Conservation (phyloP, 768 basidiomycete species). For the Kwoniella dendrophila region DNA sequence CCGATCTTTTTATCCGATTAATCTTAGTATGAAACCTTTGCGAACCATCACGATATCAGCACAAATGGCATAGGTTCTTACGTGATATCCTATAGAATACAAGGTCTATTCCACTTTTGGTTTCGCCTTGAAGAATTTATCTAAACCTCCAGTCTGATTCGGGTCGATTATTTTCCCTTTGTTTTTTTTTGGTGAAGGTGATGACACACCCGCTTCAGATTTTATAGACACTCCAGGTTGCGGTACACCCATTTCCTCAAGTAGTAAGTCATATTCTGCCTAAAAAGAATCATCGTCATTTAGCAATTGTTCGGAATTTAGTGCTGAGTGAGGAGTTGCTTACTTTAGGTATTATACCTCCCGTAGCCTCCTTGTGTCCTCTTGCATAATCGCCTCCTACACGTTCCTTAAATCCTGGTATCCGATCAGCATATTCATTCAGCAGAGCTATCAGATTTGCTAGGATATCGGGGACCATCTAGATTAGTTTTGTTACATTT, state of each 20-base stretch:
- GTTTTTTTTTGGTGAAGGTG: slow-evolving; percentile 18
- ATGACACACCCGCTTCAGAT: not conserved
- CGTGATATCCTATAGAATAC: not conserved
- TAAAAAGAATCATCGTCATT: slow-evolving; percentile 9
- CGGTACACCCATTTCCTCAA: slow-evolving; percentile 43
- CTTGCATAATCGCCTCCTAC: slow-evolving; percentile 61
- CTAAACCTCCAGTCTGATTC: slow-evolving; percentile 29
- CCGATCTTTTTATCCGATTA: not conserved
- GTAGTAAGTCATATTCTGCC: slow-evolving; percentile 39
- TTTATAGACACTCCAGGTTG: slow-evolving; percentile 18
- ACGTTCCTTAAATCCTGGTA: slow-evolving; percentile 55
- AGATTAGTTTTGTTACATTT: too few relatives aligned
- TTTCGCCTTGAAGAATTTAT: slow-evolving; percentile 35
- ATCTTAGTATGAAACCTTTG: not conserved
- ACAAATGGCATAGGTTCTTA: too few relatives aligned
- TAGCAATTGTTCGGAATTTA: not conserved
- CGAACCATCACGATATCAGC: too few relatives aligned
- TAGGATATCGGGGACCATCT: slow-evolving; percentile 14
- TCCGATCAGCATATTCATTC: slow-evolving; percentile 56
- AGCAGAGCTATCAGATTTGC: slow-evolving; percentile 58
- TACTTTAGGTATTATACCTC: slow-evolving; percentile 60
- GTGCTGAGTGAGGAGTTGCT: not conserved
- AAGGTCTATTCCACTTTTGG: slow-evolving; percentile 8
- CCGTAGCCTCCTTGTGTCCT: slow-evolving; percentile 62
- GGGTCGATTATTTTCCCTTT: slow-evolving; percentile 35